phyloP scores from a whole-genome alignment of 108 stramenopile species.

The Nitzschia sp. region DNA sequence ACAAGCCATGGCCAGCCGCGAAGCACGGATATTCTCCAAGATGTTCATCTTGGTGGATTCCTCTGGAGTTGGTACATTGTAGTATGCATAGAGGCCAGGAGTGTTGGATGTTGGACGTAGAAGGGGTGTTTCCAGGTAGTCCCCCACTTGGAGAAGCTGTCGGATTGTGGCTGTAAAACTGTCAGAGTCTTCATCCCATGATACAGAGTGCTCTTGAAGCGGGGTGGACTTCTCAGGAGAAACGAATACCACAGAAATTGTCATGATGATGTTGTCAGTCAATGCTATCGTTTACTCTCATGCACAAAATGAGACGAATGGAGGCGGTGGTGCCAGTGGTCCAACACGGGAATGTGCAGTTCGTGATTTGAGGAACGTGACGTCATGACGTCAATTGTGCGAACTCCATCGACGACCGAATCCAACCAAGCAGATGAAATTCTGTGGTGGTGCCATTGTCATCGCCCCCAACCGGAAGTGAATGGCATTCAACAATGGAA shows the following conservation, averaged over 20 bases:
- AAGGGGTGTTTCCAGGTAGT: conserved; percentile 32
- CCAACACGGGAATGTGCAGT: too few species aligned
- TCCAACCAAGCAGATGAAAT: too few species aligned
- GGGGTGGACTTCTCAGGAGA: conserved; percentile 10
- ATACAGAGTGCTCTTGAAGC: conserved; percentile 11
- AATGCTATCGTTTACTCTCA: background rate
- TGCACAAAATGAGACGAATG: too few species aligned
- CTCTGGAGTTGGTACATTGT: conserved; percentile 5
- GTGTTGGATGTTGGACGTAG: conserved; percentile 21
- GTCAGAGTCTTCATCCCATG: conserved; percentile 17
- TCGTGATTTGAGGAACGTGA: too few species aligned
- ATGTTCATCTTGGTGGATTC: background rate
- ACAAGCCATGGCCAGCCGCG: conserved; percentile 80
- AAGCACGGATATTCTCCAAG: conserved; percentile 65
- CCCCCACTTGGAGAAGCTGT: background rate
- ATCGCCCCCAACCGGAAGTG: too few species aligned
- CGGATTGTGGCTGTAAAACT: background rate
- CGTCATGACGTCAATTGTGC: too few species aligned
- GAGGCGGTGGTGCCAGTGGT: too few species aligned
- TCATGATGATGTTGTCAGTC: conserved; percentile 1
- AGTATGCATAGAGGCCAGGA: conserved; percentile 42
- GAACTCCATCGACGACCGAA: too few species aligned
- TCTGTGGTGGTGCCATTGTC: too few species aligned
- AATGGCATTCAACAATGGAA: too few species aligned
- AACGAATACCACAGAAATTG: conserved; percentile 29